phyloP scores from a whole-genome alignment of 2,329 filamentous ascomycete genomes.

The Epichloe gansuensis region DNA sequence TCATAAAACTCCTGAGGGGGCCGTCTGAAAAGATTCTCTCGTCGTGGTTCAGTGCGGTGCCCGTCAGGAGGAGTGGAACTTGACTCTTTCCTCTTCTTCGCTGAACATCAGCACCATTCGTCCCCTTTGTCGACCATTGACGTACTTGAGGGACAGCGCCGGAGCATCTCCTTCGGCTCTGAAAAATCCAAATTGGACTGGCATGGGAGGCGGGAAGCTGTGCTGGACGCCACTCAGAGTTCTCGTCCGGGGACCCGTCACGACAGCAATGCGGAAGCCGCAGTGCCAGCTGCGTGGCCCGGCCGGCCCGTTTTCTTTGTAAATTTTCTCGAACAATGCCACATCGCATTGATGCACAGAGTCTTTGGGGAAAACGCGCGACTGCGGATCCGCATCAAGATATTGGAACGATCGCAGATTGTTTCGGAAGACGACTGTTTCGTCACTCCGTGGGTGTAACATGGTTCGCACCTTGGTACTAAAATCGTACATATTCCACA shows the following conservation, averaged over 20 bases:
- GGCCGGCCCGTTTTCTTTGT: constrained; percentile 57
- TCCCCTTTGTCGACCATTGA: constrained; percentile 52
- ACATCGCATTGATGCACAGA: constrained; percentile 59
- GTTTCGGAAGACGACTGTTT: constrained; percentile 56
- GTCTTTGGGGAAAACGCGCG: constrained; percentile 64
- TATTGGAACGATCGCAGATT: constrained; percentile 68
- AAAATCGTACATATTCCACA: constrained; percentile 81
- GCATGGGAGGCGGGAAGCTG: constrained; percentile 48
- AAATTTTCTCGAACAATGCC: constrained; percentile 60
- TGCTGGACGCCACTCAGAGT: constrained; percentile 68
- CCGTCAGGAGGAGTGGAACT: constrained; percentile 64
- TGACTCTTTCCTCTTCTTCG: constrained; percentile 56
- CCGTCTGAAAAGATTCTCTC: constrained; percentile 64
- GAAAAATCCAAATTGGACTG: constrained; percentile 68
- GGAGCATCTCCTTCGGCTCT: constrained; percentile 59
- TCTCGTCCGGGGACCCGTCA: constrained; percentile 67
- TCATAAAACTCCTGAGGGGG: constrained; percentile 50
- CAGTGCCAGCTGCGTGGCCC: constrained; percentile 63
- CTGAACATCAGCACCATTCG: constrained; percentile 69
- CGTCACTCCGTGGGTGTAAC: constrained; percentile 56
- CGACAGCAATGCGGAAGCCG: constrained; percentile 66
- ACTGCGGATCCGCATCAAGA: constrained; percentile 58
- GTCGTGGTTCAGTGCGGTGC: constrained; percentile 52
- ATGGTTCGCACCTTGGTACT: constrained; percentile 63
- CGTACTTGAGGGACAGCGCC: constrained; percentile 58